Percentiles rank a stretch among this genome's conserved stretches.
phyloP scores from a whole-genome alignment of 306 rosid species.

The Comarum palustre region DNA sequence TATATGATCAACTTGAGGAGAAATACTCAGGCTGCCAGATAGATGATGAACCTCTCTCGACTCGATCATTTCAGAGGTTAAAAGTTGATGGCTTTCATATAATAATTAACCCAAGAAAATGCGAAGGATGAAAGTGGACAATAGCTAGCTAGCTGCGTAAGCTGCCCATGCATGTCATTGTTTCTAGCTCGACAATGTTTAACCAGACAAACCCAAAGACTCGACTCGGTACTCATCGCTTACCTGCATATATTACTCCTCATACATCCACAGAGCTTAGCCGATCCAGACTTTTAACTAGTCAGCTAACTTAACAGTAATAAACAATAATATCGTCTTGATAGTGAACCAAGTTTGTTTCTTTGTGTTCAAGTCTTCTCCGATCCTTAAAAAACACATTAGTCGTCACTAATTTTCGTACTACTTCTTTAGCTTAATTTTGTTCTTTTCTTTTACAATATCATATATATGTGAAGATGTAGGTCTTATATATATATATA shows the following conservation, averaged over 20 bases:
- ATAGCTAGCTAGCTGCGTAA: no score
- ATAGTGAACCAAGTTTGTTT: not conserved
- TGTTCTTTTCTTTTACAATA: not conserved
- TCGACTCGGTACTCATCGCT: constrained; percentile 1
- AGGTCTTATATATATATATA: not conserved
- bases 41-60: no score
- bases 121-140: not conserved
- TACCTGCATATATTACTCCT: not conserved
- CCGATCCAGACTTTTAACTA: no score
- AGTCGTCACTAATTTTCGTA: not conserved
- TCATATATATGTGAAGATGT: not conserved
- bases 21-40: no score
- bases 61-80: no score
- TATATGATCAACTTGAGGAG: no score
- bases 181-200: not conserved
- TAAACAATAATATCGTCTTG: not conserved
- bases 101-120: no score
- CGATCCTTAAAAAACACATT: no score
- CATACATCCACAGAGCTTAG: no score
- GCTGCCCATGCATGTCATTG: not conserved
- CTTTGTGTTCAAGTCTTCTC: not conserved
- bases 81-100: no score
- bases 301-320: not conserved
- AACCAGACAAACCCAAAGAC: not conserved
- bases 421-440: not conserved